Evolutionary conservation across 345 rosid species (phyloP).

Genomic region (Theobroma cacao): DNA sequence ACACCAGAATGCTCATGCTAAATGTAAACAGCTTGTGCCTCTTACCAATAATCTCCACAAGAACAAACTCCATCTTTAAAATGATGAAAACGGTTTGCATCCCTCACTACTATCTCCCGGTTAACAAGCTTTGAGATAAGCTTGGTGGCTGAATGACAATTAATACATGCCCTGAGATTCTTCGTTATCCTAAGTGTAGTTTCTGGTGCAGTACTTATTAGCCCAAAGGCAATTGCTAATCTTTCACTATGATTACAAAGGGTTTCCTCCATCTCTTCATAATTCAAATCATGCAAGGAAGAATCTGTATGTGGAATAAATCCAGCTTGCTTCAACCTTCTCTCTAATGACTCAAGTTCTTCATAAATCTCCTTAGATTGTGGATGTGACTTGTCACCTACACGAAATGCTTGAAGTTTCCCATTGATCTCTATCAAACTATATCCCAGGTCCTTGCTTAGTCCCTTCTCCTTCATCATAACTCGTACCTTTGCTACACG

Average conservation of each 20-base stretch:
- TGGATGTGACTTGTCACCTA: constrained; percentile 64
- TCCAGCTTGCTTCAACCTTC: constrained; percentile 52
- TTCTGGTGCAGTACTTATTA: constrained; percentile 56
- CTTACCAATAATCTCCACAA: constrained; percentile 50
- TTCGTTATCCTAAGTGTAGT: constrained; percentile 52
- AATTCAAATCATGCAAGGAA: constrained; percentile 54
- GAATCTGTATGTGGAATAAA: constrained; percentile 47
- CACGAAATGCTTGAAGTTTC: constrained; percentile 50
- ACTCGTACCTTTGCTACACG: constrained; percentile 46
- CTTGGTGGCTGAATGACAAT: constrained; percentile 66
- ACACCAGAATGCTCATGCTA: background rate
- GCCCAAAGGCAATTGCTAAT: constrained; percentile 65
- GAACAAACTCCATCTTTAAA: constrained; percentile 57
- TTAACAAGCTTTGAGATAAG: constrained; percentile 51
- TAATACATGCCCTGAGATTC: constrained; percentile 63
- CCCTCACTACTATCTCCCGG: constrained; percentile 62
- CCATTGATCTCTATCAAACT: constrained; percentile 61
- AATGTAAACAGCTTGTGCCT: background rate
- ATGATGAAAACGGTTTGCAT: constrained; percentile 69
- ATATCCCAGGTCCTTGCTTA: constrained; percentile 55
- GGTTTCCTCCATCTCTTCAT: constrained; percentile 59
- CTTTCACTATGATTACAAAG: constrained; percentile 73
- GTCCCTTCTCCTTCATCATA: constrained; percentile 58
- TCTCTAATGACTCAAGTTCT: constrained; percentile 48
- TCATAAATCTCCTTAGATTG: constrained; percentile 41